Conservation (phyloP, 176 grass and related monocot genomes). For the Bromus sterilis region DNA sequence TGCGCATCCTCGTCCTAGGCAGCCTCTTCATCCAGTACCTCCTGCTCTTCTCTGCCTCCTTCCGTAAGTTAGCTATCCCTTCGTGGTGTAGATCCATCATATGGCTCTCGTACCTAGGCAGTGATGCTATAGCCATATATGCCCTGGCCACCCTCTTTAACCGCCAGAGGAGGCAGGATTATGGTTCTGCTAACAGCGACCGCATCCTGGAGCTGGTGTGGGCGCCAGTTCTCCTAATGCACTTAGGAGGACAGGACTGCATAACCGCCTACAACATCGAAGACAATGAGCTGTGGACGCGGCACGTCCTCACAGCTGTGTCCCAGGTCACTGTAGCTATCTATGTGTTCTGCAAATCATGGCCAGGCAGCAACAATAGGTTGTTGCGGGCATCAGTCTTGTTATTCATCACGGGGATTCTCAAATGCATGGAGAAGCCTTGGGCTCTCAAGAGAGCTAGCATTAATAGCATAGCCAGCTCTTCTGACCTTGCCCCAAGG, state of each 20-base stretch:
- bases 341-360: not conserved
- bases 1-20: not conserved
- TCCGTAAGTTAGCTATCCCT: not conserved
- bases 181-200: not conserved
- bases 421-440: not conserved
- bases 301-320: not conserved
- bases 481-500: not conserved
- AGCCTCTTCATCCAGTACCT: too few relatives aligned
- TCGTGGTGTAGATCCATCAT: not conserved
- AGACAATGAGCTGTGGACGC: not conserved
- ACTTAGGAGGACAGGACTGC: not conserved
- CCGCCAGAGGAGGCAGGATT: not conserved
- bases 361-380: not conserved
- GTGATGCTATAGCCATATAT: not conserved
- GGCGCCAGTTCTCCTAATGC: not conserved
- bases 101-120: not conserved
- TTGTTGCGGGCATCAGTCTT: not conserved
- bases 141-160: not conserved
- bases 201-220: not conserved
- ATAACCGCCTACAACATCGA: not conserved
- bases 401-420: not conserved
- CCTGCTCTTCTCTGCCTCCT: too few relatives aligned
- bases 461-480: not conserved
- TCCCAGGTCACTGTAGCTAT: not conserved
- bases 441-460: not conserved